Evolutionary conservation across 139 green algal genomes (phyloP).

Genomic region (Coelastrella sp.): DNA sequence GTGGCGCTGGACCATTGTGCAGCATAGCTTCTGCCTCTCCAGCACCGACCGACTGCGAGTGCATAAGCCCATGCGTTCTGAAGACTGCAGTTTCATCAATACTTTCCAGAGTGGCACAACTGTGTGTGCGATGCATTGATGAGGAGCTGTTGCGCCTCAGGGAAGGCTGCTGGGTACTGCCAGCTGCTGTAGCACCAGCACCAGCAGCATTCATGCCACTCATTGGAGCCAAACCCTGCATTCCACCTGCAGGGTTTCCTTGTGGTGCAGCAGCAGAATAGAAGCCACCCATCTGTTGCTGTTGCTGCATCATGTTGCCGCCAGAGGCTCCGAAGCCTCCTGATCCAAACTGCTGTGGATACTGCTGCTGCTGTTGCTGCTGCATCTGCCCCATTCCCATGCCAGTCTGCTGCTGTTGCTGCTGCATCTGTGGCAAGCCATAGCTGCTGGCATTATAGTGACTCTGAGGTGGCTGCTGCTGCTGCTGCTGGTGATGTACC

Average conservation of each 20-base stretch:
- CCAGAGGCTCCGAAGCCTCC: too few relatives aligned
- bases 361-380: not conserved
- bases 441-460: conserved; percentile 1
- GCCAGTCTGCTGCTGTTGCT: conserved; percentile 24
- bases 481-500: not conserved
- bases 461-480: conserved; percentile 30
- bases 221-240: not conserved
- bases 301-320: conserved; percentile 17
- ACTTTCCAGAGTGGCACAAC: conserved; percentile 1
- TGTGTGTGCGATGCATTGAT: not conserved
- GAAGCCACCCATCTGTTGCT: conserved; percentile 14
- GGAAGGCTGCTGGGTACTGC: not conserved
- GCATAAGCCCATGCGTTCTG: not conserved
- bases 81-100: conserved; percentile 38
- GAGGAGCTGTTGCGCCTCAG: not conserved
- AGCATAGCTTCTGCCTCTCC: not conserved
- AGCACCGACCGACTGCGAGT: not conserved
- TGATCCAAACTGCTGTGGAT: too few relatives aligned
- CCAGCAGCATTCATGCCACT: not conserved
- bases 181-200: too few relatives aligned
- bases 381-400: not conserved
- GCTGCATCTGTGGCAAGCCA: not conserved
- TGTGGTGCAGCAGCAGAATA: not conserved
- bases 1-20: not conserved
- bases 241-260: not conserved